Evolutionary conservation across 116 monocot genomes (phyloP).

Genomic region (Cymodocea nodosa): DNA sequence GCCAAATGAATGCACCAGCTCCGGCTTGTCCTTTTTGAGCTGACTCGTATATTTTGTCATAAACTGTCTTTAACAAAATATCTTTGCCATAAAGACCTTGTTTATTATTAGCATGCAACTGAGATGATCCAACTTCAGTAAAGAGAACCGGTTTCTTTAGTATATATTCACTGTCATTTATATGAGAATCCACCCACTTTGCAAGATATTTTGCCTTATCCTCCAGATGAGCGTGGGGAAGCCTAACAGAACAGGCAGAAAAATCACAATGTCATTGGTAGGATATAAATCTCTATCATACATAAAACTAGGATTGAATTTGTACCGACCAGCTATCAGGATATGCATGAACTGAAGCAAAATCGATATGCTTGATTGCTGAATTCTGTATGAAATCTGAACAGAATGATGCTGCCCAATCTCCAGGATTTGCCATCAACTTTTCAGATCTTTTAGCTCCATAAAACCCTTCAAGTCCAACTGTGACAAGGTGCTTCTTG

Average conservation of each 20-base stretch:
- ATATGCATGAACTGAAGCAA: constrained; percentile 95
- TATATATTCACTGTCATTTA: constrained; percentile 63
- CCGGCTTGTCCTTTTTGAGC: constrained; percentile 57
- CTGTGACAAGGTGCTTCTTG: constrained; percentile 66
- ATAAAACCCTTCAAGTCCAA: constrained; percentile 90
- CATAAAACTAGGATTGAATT: background rate
- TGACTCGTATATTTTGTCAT: constrained; percentile 72
- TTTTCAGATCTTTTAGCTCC: constrained; percentile 34
- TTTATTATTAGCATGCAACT: constrained; percentile 13
- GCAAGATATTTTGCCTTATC: constrained; percentile 60
- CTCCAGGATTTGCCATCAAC: constrained; percentile 59
- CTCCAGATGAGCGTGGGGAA: constrained; percentile 51
- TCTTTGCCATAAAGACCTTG: constrained; percentile 51
- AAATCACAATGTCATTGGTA: constrained; percentile 3
- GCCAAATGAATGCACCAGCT: constrained; percentile 83
- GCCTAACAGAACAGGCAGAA: constrained; percentile 28
- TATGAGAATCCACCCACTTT: constrained; percentile 68
- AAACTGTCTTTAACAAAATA: constrained; percentile 52
- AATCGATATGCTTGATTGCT: constrained; percentile 50
- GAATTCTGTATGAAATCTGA: constrained; percentile 89
- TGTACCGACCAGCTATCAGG: constrained; percentile 73
- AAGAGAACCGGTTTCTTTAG: constrained; percentile 82
- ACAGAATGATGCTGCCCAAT: constrained; percentile 68
- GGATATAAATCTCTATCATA: background rate
- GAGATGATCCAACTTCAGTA: constrained; percentile 57